Evolutionary conservation across 192 early-diverging fungal genomes (phyloP), one percentile per base, ranked within the genome.

Genomic region (Radiomyces spectabilis): DNA sequence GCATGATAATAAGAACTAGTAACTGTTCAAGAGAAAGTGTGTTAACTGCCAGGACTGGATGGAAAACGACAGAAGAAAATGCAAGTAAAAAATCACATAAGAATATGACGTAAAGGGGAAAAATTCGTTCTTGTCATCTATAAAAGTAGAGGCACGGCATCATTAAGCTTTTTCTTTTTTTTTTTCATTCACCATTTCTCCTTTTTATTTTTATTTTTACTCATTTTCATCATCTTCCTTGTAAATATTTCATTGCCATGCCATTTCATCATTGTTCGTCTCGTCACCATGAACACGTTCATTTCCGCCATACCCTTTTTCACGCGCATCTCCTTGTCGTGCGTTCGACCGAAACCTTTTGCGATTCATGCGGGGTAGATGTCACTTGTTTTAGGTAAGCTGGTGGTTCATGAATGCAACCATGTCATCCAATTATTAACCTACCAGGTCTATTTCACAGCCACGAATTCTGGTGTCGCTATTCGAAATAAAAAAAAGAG

Each of bases 391-490:
- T 19, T 21, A 42, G 41, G 41, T 42, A 42, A 42, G 19, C n/a
- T n/a, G 5, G 8, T 19, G 8, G 19, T 19, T 35, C 13, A 13
- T 35, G 5, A 13, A 35, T 35, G 13, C n/a, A n/a, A n/a, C n/a
- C n/a, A n/a, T n/a, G n/a, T n/a, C n/a, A n/a, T n/a, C n/a, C 6
- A 35, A 35, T 5, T 35, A 8, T 35, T 35, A 8, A 35, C 13
- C 33, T 8, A 8, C 6, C 6, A 35, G 13, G 13, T 35, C 33
- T 35, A 35, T 8, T 35, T 35, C 33, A 35, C 33, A 42, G 41
- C n/a, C 41, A 42, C 19, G 41, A 42, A 42, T 42, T 19, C 41
- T 42, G 41, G 41, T 42, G 41, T 19, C 41, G 41, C n/a, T 42
- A 42, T 35, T 35, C 33, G n/a, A n/a, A n/a, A n/a, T n/a, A n/a